A percentile compares a stretch with the other conserved stretches of the same genome.
phyloP scores from a whole-genome alignment of 2,329 filamentous ascomycete species.

The Xylariomycetidae sp. region DNA sequence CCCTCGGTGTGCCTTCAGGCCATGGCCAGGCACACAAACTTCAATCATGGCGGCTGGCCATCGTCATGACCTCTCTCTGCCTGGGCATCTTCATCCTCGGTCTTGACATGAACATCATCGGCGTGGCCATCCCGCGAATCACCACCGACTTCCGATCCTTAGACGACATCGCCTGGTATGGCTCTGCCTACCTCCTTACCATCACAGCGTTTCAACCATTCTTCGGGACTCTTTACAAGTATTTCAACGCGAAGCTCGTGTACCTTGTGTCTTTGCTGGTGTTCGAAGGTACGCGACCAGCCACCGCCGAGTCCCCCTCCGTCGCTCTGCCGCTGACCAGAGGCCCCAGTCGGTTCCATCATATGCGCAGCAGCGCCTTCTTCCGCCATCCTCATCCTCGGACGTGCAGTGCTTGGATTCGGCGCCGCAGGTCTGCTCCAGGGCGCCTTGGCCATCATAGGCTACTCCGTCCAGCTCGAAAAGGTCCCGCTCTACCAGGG shows the following conservation, averaged over 20 bases:
- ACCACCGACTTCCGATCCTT: neutral
- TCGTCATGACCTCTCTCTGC: conserved; percentile 1
- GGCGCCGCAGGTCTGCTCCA: conserved; percentile 21
- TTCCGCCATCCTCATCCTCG: conserved; percentile 20
- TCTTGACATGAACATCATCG: conserved; percentile 2
- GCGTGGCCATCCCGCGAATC: neutral
- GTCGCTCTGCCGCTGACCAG: too few species aligned
- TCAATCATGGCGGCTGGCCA: conserved; percentile 1
- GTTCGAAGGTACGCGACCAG: neutral
- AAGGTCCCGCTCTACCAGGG: conserved; percentile 35
- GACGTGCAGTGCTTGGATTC: conserved; percentile 18
- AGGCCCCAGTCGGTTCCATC: conserved; percentile 5
- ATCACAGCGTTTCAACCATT: neutral
- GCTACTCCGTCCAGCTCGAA: conserved; percentile 30
- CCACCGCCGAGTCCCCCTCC: too few species aligned
- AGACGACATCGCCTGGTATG: neutral
- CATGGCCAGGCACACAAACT: too few species aligned
- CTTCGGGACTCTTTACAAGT: neutral
- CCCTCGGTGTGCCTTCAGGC: too few species aligned
- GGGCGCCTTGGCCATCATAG: conserved; percentile 24
- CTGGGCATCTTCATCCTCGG: conserved; percentile 2
- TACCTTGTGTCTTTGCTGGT: neutral
- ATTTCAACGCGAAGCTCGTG: neutral
- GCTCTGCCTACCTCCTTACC: neutral
- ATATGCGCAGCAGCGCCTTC: conserved; percentile 19